These are phyloP conservation scores for Austroboletus novae-zelandiae DNA, from an alignment of 1,284 basidiomycete genomes.

Conservation along the genomic window DNA sequence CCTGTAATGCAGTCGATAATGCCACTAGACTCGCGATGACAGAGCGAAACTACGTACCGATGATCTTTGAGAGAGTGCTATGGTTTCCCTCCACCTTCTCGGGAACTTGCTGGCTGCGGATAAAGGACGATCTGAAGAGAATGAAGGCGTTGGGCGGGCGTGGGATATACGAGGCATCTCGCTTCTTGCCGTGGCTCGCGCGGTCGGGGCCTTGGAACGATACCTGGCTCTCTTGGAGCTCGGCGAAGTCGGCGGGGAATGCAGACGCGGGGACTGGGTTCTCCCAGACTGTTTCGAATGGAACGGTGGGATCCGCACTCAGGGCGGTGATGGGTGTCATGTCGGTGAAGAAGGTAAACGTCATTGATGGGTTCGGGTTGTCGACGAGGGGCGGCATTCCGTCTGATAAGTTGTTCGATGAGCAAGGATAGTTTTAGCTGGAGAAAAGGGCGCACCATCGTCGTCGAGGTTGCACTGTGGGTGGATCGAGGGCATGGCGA, in stretches of 20 bases:
- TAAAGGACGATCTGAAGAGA: conserved; percentile 88
- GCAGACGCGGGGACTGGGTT: conserved; percentile 15
- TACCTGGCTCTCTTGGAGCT: conserved; percentile 16
- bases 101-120: conserved; percentile 73
- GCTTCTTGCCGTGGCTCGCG: conserved; percentile 43
- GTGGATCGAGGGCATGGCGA: conserved; percentile 24
- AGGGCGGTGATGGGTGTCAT: conserved; percentile 43
- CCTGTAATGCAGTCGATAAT: conserved; percentile 32
- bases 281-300: conserved; percentile 38
- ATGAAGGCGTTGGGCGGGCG: conserved; percentile 95
- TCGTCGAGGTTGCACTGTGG: conserved; percentile 23
- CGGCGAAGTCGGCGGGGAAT: conserved; percentile 20
- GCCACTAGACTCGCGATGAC: background rate
- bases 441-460: conserved; percentile 23
- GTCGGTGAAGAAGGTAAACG: conserved; percentile 48
- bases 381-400: conserved; percentile 53
- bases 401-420: conserved; percentile 26
- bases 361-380: conserved; percentile 46
- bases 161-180: conserved; percentile 71
- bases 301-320: conserved; percentile 34
- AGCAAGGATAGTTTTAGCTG: conserved; percentile 6
- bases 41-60: conserved; percentile 35
- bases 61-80: conserved; percentile 67
- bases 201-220: conserved; percentile 26
- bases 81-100: conserved; percentile 77